Evolutionary conservation across 345 rosid species (phyloP).

Genomic region (Camelina hispida): DNA sequence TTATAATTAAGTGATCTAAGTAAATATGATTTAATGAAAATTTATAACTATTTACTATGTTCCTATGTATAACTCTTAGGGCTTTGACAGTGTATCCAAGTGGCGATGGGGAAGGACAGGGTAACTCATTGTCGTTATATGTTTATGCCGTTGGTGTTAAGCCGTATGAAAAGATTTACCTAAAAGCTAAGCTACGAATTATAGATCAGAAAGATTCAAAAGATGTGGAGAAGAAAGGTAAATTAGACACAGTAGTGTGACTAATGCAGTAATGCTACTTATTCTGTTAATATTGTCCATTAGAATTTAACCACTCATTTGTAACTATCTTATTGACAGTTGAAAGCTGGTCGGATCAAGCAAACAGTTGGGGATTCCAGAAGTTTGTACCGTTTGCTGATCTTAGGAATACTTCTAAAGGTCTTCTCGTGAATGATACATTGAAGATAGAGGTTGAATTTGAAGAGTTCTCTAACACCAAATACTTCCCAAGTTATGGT

Average conservation of each 20-base stretch:
- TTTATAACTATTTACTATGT: background rate
- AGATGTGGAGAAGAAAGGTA: constrained; percentile 22
- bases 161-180: constrained; percentile 19
- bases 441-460: constrained; percentile 26
- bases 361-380: constrained; percentile 32
- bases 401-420: constrained; percentile 24
- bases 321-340: background rate
- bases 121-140: constrained; percentile 31
- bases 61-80: background rate
- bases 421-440: constrained; percentile 19
- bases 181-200: constrained; percentile 28
- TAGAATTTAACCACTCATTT: background rate
- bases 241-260: background rate
- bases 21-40: background rate
- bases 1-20: background rate
- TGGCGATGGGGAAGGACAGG: constrained; percentile 29
- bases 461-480: constrained; percentile 17
- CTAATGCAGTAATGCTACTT: background rate
- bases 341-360: constrained; percentile 23
- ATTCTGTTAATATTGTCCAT: background rate
- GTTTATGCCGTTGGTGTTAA: constrained; percentile 3
- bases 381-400: constrained; percentile 30
- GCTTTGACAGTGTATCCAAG: constrained; percentile 24
- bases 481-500: constrained; percentile 21
- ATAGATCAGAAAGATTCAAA: constrained; percentile 8